Evolutionary conservation across 2,329 filamentous ascomycete species (phyloP), one percentile per base, ranked within the genome.

Genomic region (Moelleriella libera): DNA sequence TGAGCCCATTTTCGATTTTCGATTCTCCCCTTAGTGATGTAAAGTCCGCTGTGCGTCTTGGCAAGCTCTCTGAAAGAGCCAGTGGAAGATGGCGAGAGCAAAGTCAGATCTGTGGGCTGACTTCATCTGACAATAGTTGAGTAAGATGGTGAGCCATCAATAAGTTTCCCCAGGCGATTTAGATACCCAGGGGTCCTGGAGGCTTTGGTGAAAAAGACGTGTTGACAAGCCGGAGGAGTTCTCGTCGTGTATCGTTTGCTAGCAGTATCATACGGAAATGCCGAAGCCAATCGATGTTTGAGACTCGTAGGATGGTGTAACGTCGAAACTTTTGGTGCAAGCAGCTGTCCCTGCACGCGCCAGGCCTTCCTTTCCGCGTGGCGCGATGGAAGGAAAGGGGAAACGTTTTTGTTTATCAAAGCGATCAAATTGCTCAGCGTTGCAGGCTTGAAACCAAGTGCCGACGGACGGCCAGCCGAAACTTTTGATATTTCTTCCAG

Each of bases 141-240:
- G 31, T 14, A 44, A 49, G 45, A 6, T 41, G 47, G 39, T 48
- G 34, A 28, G 48, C 48, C 48, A 49, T 49, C 40, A 41, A 21
- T 41, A 41, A 7, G 6, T 41, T 41, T 11, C 11, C 11, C 32
- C 11, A 7, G 7, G 32, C 11, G 7, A 7, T 37, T 37, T 37
- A n/a, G n/a, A n/a, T n/a, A n/a, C n/a, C n/a, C n/a, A n/a, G n/a
- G n/a, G n/a, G n/a, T n/a, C n/a, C n/a, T n/a, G n/a, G n/a, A n/a
- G n/a, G n/a, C n/a, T n/a, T n/a, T n/a, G n/a, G n/a, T n/a, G n/a
- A n/a, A n/a, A n/a, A n/a, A n/a, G n/a, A n/a, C n/a, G n/a, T n/a
- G n/a, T n/a, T n/a, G n/a, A n/a, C n/a, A n/a, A n/a, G n/a, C n/a
- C n/a, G n/a, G n/a, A n/a, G n/a, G n/a, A n/a, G n/a, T 37, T 37